Evolutionary conservation across 495 filamentous ascomycete genomes (phyloP).

Genomic region (Tuber indicum): DNA sequence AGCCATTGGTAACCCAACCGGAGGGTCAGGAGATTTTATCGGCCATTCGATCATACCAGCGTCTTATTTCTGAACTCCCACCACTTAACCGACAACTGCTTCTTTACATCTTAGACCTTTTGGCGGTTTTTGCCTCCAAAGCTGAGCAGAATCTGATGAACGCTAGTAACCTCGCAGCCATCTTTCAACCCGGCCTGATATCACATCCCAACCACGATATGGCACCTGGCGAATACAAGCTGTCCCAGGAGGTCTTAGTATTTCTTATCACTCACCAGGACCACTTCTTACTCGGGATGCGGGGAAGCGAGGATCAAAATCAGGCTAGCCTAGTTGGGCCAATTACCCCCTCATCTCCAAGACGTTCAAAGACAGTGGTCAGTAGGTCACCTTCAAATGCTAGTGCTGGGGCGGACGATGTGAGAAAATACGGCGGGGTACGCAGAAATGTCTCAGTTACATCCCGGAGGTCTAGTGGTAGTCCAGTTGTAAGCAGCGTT

Average conservation of each 20-base stretch:
- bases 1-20: slow-evolving; percentile 63
- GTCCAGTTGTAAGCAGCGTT: slow-evolving; percentile 55
- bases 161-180: slow-evolving; percentile 87
- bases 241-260: slow-evolving; percentile 95
- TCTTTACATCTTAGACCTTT: slow-evolving; percentile 93
- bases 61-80: slow-evolving; percentile 84
- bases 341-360: slow-evolving; percentile 51
- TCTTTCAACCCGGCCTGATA: slow-evolving; percentile 94
- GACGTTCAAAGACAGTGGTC: slow-evolving; percentile 52
- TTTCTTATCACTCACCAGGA: slow-evolving; percentile 88
- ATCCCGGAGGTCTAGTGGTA: slow-evolving; percentile 62
- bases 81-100: slow-evolving; percentile 91
- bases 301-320: slow-evolving; percentile 27
- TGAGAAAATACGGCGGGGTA: slow-evolving; percentile 68
- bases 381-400: slow-evolving; percentile 75
- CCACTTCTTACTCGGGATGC: slow-evolving; percentile 46
- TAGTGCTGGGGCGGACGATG: slow-evolving; percentile 77
- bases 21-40: slow-evolving; percentile 63
- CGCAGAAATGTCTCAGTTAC: slow-evolving; percentile 77
- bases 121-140: slow-evolving; percentile 97
- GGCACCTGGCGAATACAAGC: slow-evolving; percentile 82
- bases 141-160: slow-evolving; percentile 96
- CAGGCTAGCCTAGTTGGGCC: slow-evolving; percentile 42
- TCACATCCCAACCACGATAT: slow-evolving; percentile 93
- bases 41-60: slow-evolving; percentile 78